phyloP scores from a whole-genome alignment of 1,284 basidiomycete genomes.

The Ganoderma multipileum region DNA sequence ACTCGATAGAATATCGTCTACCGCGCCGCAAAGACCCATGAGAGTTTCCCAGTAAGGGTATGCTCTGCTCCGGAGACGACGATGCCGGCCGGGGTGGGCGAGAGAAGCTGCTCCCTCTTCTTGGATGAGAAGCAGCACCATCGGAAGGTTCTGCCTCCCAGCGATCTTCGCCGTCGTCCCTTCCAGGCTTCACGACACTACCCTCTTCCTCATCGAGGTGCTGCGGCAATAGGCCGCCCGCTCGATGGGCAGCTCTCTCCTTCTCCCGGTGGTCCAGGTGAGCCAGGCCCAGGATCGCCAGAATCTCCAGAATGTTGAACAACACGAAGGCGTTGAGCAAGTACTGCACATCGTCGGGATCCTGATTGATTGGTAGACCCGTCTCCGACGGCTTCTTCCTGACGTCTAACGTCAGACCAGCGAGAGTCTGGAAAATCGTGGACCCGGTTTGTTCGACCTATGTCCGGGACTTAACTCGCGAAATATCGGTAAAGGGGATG shows the following conservation, averaged over 20 bases:
- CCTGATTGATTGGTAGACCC: constrained; percentile 21
- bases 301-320: constrained; percentile 66
- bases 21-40: constrained; percentile 31
- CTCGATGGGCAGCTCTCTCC: constrained; percentile 31
- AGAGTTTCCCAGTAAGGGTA: constrained; percentile 36
- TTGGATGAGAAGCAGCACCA: constrained; percentile 19
- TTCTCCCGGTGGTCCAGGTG: constrained; percentile 50
- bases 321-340: constrained; percentile 66
- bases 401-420: constrained; percentile 68
- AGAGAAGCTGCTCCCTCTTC: constrained; percentile 4
- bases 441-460: constrained; percentile 81
- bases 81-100: constrained; percentile 23
- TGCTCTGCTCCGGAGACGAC: constrained; percentile 34
- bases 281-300: constrained; percentile 56
- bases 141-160: constrained; percentile 20
- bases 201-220: constrained; percentile 28
- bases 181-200: constrained; percentile 13
- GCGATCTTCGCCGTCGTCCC: constrained; percentile 20
- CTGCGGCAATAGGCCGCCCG: constrained; percentile 31
- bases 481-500: not conserved
- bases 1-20: constrained; percentile 36
- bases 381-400: constrained; percentile 39
- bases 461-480: not conserved
- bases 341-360: constrained; percentile 48
- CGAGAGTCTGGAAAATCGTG: constrained; percentile 73